Evolutionary conservation across 2,329 filamentous ascomycete species (phyloP), one percentile per base, ranked within the genome.

Genomic region (Alternaria viburni): DNA sequence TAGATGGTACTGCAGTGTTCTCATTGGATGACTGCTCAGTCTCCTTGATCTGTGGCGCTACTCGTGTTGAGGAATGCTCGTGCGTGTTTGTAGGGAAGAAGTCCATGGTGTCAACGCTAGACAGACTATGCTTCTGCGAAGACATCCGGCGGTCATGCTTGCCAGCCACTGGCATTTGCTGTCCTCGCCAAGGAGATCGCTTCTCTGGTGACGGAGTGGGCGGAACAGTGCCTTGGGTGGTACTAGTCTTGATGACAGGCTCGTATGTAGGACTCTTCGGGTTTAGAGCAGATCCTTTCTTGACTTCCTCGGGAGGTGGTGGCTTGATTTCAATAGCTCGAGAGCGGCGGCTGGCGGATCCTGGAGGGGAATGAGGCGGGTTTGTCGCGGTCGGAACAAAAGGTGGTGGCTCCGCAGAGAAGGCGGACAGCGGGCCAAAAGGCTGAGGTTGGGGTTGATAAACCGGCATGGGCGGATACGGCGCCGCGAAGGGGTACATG

Each of bases 1-100:
- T 80, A 23, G 68, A 68, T 10, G 76, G 74, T n/a, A 65, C 54
- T n/a, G 47, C 57, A 6, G 57, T 65, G 6, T 69, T 70, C 8
- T 75, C 70, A 28, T 59, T 58, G 21, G 67, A 61, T 15, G 62
- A 47, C 11, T 59, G 67, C 32, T 66, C 67, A 12, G 57, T 54
- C 17, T 67, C 66, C 30, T 64, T 62, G 13, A 49, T 47, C 19
- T 63, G 65, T 4, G 77, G 77, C 5, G 75, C 76, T 17, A 76
- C 54, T 30, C 77, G 69, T 15, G 77, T 79, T n/a, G 76, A 76
- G 12, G 79, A 81, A 66, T 80, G 75, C 65, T 81, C 79, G 30
- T 81, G 77, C 10, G 80, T 77, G 50, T 81, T 81, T 9, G 68
- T 77, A 10, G 80, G 80, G 46, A 81, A 81, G 70, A 81, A 81